Percentiles rank a stretch among this genome's conserved stretches.
These are phyloP conservation scores for Tulasnella sp. DNA, from an alignment of 768 basidiomycete species.

Conservation along the genomic window DNA sequence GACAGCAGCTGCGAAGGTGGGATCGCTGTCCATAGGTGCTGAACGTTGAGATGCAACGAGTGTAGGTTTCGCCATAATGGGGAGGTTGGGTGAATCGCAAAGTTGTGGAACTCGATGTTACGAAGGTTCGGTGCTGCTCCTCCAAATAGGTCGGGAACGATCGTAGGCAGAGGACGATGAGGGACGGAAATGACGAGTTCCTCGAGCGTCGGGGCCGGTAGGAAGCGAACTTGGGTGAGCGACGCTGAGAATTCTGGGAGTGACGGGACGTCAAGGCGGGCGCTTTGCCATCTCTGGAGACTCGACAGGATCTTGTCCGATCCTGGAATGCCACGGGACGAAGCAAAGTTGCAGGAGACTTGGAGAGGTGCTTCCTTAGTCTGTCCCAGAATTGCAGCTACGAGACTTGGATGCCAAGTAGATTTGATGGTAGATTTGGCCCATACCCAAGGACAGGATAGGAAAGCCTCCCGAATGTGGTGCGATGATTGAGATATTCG, in stretches of 20 bases:
- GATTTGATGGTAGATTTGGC: neutral
- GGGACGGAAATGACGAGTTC: neutral
- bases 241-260: neutral
- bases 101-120: neutral
- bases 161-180: neutral
- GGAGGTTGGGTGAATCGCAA: neutral
- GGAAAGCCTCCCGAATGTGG: neutral
- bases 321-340: neutral
- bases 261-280: neutral
- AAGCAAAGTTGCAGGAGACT: neutral
- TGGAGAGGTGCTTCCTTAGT: neutral
- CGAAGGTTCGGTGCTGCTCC: neutral
- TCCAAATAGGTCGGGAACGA: neutral
- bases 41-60: neutral
- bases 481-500: neutral
- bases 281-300: neutral
- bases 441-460: neutral
- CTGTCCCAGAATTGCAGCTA: neutral
- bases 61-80: neutral
- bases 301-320: neutral
- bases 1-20: neutral
- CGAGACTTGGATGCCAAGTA: neutral
- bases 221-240: neutral
- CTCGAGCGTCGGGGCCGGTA: neutral
- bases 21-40: neutral